Conservation (phyloP, 2,329 filamentous ascomycete genomes). For the Xylaria sp. region DNA sequence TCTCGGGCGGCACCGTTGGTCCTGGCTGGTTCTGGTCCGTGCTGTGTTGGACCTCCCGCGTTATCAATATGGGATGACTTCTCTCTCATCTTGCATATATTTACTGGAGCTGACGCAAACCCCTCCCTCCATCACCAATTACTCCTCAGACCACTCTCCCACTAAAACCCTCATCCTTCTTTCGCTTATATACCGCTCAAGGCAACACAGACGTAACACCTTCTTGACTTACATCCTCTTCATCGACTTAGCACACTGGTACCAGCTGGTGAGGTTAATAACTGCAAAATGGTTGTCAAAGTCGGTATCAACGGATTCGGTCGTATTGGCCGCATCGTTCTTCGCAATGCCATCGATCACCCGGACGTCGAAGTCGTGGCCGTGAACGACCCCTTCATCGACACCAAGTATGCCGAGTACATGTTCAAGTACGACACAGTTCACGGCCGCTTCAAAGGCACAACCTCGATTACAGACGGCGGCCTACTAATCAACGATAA, state of each 20-base stretch:
- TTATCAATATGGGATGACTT: background rate
- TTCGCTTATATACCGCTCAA: background rate
- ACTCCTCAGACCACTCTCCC: background rate
- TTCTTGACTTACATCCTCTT: background rate
- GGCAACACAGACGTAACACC: background rate
- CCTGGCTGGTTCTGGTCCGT: background rate
- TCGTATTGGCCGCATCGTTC: conserved; percentile 98
- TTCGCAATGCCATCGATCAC: conserved; percentile 96
- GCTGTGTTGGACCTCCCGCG: background rate
- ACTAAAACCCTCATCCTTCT: background rate
- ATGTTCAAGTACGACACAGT: conserved; percentile 99
- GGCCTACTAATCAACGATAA: conserved; percentile 93
- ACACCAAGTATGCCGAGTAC: conserved; percentile 96
- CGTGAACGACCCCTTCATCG: conserved; percentile 99
- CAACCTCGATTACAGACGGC: conserved; percentile 73
- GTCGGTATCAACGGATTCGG: conserved; percentile 99
- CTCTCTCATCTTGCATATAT: background rate
- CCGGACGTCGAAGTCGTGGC: conserved; percentile 90
- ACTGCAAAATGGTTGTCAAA: conserved; percentile 67
- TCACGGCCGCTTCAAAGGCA: conserved; percentile 96
- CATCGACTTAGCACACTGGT: background rate
- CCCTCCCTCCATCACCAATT: background rate
- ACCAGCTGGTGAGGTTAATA: background rate
- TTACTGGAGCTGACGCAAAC: background rate
- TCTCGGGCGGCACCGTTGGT: conserved; percentile 1